Evolutionary conservation across 1,139 yeast genomes (phyloP), one percentile per base, ranked within the genome.

Genomic region (Komagataea norvegica): DNA sequence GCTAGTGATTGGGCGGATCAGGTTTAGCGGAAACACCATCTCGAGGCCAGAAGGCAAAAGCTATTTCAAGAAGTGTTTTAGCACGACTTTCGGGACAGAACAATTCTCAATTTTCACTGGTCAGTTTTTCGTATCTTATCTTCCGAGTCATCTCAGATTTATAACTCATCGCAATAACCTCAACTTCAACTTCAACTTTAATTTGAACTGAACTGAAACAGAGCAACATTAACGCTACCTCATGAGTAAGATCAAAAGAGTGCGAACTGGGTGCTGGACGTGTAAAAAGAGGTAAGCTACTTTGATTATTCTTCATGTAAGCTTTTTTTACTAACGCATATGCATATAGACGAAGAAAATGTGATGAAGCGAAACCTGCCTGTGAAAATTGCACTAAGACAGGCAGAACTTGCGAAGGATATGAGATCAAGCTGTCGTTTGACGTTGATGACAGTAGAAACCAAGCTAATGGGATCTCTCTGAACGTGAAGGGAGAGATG

Each of bases 351-450:
- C 67, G 72, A 40, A 57, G 74, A 35, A 72, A 72, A 45, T 72
- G 78, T 48, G 77, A 72, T 50, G 78, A 72, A 46, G 55, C 62
- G 1, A 70, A 67, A 44, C 78, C 78, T 0, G 40, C 37, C 10
- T 72, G 78, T 47, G 52, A 57, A 21, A 72, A 71, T 49, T 72
- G 77, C 44, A 22, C 53, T 3, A 62, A 57, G 20, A 59, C 68
- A 4, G 70, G 70, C 3, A 54, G 72, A 23, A 42, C 42, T 11
- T 74, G 79, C 47, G 76, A 63, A 40, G 78, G 78, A 1, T 73
- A 74, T 51, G 72, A 64, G 0, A 42, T 70, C 6, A 57, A 71
- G 37, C 53, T 72, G 6, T 59, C 68, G 2, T 74, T 72, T 45
- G 75, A 70, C 45, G 72, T 69, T 9, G 74, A 70, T 42, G 74